Conservation (phyloP, 768 basidiomycete species). For the Pulveroboletus frians region DNA sequence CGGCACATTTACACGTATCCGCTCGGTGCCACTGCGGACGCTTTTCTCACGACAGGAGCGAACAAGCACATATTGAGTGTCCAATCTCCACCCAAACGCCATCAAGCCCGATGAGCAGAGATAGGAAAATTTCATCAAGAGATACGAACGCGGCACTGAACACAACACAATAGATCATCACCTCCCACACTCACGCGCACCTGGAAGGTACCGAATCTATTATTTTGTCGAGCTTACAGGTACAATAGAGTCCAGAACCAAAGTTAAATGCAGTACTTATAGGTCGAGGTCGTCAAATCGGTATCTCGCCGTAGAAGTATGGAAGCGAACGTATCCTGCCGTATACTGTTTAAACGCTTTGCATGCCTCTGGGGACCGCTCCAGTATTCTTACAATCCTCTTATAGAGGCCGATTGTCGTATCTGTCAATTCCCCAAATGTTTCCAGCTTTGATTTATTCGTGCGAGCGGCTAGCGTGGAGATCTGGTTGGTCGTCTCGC, state of each 20-base stretch:
- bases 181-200: neutral
- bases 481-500: constrained; percentile 34
- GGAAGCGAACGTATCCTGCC: constrained; percentile 27
- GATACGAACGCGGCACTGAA: too few species aligned
- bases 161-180: neutral
- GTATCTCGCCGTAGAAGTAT: constrained; percentile 25
- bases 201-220: neutral
- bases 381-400: constrained; percentile 23
- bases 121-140: too few species aligned
- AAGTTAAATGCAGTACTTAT: neutral
- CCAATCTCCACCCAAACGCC: too few species aligned
- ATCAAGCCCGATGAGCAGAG: too few species aligned
- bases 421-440: constrained; percentile 21
- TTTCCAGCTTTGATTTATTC: constrained; percentile 25
- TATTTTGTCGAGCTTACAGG: neutral
- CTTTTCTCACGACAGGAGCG: neutral
- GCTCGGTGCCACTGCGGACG: too few species aligned
- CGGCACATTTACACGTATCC: neutral
- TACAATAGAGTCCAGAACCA: too few species aligned
- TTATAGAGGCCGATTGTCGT: constrained; percentile 23
- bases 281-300: constrained; percentile 17
- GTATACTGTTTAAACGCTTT: constrained; percentile 16
- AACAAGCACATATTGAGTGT: neutral
- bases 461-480: constrained; percentile 28
- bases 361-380: constrained; percentile 12